Percentiles rank a stretch among this genome's conserved stretches.
phyloP scores from a whole-genome alignment of 2,329 filamentous ascomycete species.

The Fusarium odoratissimum region DNA sequence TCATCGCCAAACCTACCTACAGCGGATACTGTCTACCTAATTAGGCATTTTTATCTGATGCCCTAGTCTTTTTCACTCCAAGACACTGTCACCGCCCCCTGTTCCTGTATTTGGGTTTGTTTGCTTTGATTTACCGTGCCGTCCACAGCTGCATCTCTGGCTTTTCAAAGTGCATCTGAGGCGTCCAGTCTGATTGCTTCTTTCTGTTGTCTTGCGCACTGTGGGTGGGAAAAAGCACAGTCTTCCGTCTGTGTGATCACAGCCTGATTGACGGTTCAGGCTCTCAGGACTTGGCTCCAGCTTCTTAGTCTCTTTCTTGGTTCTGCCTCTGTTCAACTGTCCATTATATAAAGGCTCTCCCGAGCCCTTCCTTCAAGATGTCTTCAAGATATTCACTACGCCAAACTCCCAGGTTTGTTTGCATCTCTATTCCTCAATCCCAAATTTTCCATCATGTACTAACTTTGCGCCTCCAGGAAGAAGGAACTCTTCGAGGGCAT shows the following conservation, averaged over 20 bases:
- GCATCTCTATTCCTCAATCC: not conserved
- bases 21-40: slow-evolving; percentile 6
- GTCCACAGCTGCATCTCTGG: slow-evolving; percentile 13
- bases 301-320: slow-evolving; percentile 2
- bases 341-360: slow-evolving; percentile 41
- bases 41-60: slow-evolving; percentile 8
- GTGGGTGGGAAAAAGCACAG: slow-evolving; percentile 24
- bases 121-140: not conserved
- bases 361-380: slow-evolving; percentile 45
- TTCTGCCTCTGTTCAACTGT: not conserved
- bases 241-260: slow-evolving; percentile 4
- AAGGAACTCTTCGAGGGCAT: slow-evolving; percentile 72
- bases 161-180: slow-evolving; percentile 17
- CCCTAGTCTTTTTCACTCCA: slow-evolving; percentile 10
- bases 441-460: not conserved
- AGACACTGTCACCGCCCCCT: slow-evolving; percentile 25
- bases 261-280: slow-evolving; percentile 21
- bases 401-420: slow-evolving; percentile 53
- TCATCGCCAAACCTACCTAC: not conserved
- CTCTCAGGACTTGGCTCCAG: not conserved
- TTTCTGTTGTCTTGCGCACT: slow-evolving; percentile 18
- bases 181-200: slow-evolving; percentile 25
- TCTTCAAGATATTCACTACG: slow-evolving; percentile 54
- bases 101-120: slow-evolving; percentile 1
- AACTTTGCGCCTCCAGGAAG: slow-evolving; percentile 57